Evolutionary conservation across 805 yeast genomes (phyloP).

Genomic region (Maudiozyma serrabonitensis): DNA sequence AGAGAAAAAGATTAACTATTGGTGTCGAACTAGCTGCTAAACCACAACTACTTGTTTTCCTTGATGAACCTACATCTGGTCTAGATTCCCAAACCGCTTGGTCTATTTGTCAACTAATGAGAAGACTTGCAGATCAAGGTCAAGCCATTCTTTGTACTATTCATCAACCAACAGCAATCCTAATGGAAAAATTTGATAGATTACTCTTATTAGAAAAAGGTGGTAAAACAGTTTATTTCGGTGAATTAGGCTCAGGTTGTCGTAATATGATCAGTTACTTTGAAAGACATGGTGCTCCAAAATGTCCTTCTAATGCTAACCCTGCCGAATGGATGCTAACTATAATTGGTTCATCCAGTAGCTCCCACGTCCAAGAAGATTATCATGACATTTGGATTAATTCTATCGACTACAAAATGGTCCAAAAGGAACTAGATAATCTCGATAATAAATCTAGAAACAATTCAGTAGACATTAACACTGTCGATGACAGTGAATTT

Average conservation of each 20-base stretch:
- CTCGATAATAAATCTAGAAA: conserved; percentile 41
- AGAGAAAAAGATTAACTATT: conserved; percentile 48
- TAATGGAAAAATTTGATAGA: conserved; percentile 70
- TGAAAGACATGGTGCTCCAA: conserved; percentile 53
- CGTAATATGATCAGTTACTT: conserved; percentile 52
- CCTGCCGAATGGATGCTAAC: conserved; percentile 93
- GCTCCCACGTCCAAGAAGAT: conserved; percentile 62
- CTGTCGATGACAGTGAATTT: conserved; percentile 25
- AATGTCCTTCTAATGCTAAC: conserved; percentile 60
- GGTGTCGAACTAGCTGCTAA: conserved; percentile 59
- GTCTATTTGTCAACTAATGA: conserved; percentile 50
- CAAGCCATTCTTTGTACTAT: conserved; percentile 62
- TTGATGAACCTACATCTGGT: conserved; percentile 62
- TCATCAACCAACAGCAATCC: conserved; percentile 69
- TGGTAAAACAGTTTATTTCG: conserved; percentile 68
- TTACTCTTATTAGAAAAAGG: conserved; percentile 59
- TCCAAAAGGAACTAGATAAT: conserved; percentile 46
- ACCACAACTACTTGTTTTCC: conserved; percentile 45
- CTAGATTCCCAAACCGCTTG: conserved; percentile 49
- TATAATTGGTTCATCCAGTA: conserved; percentile 77
- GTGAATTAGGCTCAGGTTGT: conserved; percentile 53
- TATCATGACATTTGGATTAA: conserved; percentile 69
- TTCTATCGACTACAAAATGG: conserved; percentile 51
- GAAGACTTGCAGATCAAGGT: conserved; percentile 49
- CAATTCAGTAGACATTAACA: conserved; percentile 3